A percentile compares a stretch with the other conserved stretches of the same genome.
phyloP scores from a whole-genome alignment of 1,139 yeast species.

The Hemisphaericaspora xylanilytica region DNA sequence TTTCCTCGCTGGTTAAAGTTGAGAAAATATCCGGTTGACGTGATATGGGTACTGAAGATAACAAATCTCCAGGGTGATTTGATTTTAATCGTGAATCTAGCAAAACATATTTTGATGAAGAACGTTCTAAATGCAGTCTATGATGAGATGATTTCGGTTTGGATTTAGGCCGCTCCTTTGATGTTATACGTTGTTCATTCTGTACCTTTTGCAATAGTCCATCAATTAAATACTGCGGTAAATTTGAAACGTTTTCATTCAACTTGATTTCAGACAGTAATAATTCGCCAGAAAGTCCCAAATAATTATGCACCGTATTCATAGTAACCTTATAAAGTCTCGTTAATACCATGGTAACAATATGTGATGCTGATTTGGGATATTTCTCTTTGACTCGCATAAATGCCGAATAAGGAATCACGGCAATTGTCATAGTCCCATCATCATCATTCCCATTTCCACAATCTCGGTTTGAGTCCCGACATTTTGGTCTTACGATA shows the following conservation, averaged over 20 bases:
- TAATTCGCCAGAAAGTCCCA: constrained; percentile 82
- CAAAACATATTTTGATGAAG: constrained; percentile 60
- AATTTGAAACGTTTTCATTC: constrained; percentile 40
- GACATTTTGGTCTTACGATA: constrained; percentile 13
- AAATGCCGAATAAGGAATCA: constrained; percentile 85
- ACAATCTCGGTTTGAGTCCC: too few species aligned
- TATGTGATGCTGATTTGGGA: constrained; percentile 90
- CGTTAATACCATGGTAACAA: constrained; percentile 87
- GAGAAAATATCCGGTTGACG: constrained; percentile 35
- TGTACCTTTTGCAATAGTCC: constrained; percentile 49
- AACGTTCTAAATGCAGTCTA: constrained; percentile 11
- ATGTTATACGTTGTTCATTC: background rate
- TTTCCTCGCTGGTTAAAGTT: constrained; percentile 1
- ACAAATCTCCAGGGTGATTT: constrained; percentile 77
- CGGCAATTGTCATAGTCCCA: constrained; percentile 62
- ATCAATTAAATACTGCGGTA: constrained; percentile 65
- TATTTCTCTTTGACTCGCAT: constrained; percentile 67
- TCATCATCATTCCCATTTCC: background rate
- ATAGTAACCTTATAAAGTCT: constrained; percentile 87
- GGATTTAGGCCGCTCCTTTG: background rate
- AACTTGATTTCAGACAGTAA: constrained; percentile 71
- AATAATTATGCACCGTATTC: constrained; percentile 82
- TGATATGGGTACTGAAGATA: constrained; percentile 78
- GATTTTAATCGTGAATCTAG: constrained; percentile 57
- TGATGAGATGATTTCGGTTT: constrained; percentile 2